A percentile compares a stretch with the other conserved stretches of the same genome.
phyloP scores from a whole-genome alignment of 192 early-diverging fungal genomes.

The Gigaspora rosea region DNA sequence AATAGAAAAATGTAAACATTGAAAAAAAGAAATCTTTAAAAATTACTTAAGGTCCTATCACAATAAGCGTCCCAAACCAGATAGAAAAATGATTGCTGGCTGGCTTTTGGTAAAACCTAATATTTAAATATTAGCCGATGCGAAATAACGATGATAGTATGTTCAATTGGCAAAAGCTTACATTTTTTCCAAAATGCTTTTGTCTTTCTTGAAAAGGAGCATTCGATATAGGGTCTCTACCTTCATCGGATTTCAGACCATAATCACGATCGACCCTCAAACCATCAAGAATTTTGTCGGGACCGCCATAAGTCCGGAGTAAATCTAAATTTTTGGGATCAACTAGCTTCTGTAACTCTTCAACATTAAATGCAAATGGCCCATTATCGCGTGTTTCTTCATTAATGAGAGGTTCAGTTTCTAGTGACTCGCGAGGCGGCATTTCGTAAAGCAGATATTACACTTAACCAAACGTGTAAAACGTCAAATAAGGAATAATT shows the following conservation, averaged over 20 bases:
- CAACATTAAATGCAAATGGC: slow-evolving; percentile 49
- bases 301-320: slow-evolving; percentile 62
- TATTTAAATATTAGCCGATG: not conserved
- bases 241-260: slow-evolving; percentile 59
- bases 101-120: slow-evolving; percentile 56
- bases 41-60: slow-evolving; percentile 66
- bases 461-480: not conserved
- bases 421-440: not conserved
- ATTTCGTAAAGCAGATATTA: not conserved
- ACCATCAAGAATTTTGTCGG: slow-evolving; percentile 56
- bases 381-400: not conserved
- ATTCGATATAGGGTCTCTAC: slow-evolving; percentile 27
- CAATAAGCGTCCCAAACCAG: slow-evolving; percentile 64
- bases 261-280: slow-evolving; percentile 61
- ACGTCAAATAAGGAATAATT: not conserved
- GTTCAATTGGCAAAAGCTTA: not conserved
- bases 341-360: slow-evolving; percentile 58
- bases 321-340: slow-evolving; percentile 66
- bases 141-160: too few species aligned
- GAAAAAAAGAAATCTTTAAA: not conserved
- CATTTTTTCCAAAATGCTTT: slow-evolving; percentile 49
- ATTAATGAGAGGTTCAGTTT: not conserved
- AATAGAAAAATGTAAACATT: not conserved
- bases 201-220: slow-evolving; percentile 46
- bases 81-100: slow-evolving; percentile 54